Conservation (phyloP, 2,329 filamentous ascomycete species). For the Diaporthe capsici region DNA sequence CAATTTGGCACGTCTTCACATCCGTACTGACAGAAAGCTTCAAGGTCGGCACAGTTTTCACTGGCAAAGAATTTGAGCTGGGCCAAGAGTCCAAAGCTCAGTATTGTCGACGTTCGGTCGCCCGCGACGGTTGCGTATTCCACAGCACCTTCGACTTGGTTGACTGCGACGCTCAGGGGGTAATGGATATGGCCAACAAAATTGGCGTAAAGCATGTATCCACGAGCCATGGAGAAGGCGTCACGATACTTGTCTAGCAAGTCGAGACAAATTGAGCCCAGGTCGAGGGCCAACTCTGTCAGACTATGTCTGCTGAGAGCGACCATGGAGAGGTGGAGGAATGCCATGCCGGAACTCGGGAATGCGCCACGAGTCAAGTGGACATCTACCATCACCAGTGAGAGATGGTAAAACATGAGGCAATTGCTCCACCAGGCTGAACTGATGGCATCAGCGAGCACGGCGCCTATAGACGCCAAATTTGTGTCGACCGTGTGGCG, state of each 20-base stretch:
- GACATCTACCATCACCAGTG: conserved; percentile 75
- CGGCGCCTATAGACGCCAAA: conserved; percentile 75
- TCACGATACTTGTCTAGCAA: conserved; percentile 75
- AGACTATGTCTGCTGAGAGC: conserved; percentile 79
- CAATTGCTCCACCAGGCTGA: conserved; percentile 82
- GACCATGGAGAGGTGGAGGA: conserved; percentile 77
- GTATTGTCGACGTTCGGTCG: conserved; percentile 79
- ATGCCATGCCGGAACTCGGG: conserved; percentile 78
- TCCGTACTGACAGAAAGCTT: conserved; percentile 79
- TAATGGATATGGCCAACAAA: conserved; percentile 80
- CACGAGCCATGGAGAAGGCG: conserved; percentile 75
- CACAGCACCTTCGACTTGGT: conserved; percentile 74
- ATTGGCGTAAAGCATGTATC: conserved; percentile 77
- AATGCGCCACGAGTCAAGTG: conserved; percentile 76
- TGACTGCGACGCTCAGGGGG: conserved; percentile 70
- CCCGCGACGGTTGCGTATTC: conserved; percentile 77
- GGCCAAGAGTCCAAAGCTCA: conserved; percentile 78
- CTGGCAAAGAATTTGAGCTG: conserved; percentile 78
- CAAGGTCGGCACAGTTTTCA: conserved; percentile 77
- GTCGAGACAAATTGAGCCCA: conserved; percentile 74
- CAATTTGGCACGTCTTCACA: conserved; percentile 82
- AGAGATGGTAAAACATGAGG: conserved; percentile 79
- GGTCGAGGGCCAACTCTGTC: conserved; percentile 75
- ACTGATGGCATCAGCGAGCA: conserved; percentile 78
- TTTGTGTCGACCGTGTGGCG: conserved; percentile 63